These are phyloP conservation scores for Fonsecaea pugnacius DNA, from an alignment of 2,329 filamentous ascomycete genomes.

Conservation along the genomic window DNA sequence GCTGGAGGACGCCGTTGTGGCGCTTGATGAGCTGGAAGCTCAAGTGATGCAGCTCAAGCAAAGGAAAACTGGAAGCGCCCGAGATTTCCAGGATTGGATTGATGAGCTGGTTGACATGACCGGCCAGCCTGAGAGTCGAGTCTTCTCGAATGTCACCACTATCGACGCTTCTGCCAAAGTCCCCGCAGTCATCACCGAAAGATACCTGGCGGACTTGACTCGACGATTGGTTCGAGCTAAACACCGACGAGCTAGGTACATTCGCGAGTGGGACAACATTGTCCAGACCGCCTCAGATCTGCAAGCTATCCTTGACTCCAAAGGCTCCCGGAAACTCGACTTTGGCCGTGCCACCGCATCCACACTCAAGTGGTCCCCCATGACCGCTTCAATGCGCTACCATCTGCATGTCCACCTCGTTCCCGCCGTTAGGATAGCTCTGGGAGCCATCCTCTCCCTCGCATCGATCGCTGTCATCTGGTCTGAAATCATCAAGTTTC, in stretches of 20 bases:
- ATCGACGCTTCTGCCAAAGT: slow-evolving; percentile 54
- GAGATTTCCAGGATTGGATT: slow-evolving; percentile 87
- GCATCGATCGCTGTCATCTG: slow-evolving; percentile 86
- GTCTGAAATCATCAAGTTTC: slow-evolving; percentile 89
- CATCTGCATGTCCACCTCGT: slow-evolving; percentile 74
- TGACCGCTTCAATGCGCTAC: slow-evolving; percentile 83
- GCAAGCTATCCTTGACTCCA: slow-evolving; percentile 82
- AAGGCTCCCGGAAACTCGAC: slow-evolving; percentile 77
- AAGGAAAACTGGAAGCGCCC: slow-evolving; percentile 77
- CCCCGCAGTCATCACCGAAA: slow-evolving; percentile 85
- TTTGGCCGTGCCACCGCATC: slow-evolving; percentile 66
- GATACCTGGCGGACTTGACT: slow-evolving; percentile 89
- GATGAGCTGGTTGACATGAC: slow-evolving; percentile 85
- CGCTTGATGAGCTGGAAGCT: slow-evolving; percentile 77
- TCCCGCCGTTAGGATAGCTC: slow-evolving; percentile 67
- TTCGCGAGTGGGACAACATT: slow-evolving; percentile 82
- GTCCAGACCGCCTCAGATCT: slow-evolving; percentile 74
- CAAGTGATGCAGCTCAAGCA: slow-evolving; percentile 79
- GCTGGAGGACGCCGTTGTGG: slow-evolving; percentile 79
- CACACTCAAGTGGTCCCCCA: slow-evolving; percentile 61
- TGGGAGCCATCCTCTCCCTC: slow-evolving; percentile 70
- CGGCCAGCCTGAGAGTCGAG: slow-evolving; percentile 66
- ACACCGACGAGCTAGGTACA: slow-evolving; percentile 80
- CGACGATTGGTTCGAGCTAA: slow-evolving; percentile 78
- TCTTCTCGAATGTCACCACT: slow-evolving; percentile 46